Evolutionary conservation across 2,329 filamentous ascomycete species (phyloP).

Genomic region (Penicillium hordei): DNA sequence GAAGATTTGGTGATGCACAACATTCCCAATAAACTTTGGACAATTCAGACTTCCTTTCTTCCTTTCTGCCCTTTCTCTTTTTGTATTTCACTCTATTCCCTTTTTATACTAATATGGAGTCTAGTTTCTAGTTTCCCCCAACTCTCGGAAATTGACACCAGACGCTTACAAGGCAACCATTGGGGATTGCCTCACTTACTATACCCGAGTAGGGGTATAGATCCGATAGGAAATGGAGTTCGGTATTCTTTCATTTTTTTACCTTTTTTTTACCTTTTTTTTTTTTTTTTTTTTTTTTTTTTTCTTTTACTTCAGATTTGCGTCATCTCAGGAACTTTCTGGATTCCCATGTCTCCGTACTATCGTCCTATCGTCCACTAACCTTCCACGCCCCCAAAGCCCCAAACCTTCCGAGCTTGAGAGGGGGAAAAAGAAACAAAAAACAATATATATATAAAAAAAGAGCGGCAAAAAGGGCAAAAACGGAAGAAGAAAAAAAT

Average conservation of each 20-base stretch:
- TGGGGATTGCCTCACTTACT: slow-evolving; percentile 9
- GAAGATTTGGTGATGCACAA: slow-evolving; percentile 21
- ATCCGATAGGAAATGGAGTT: slow-evolving; percentile 7
- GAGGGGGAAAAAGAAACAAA: not conserved
- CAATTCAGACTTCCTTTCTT: not conserved
- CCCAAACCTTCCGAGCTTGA: slow-evolving; percentile 1
- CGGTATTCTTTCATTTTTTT: not conserved
- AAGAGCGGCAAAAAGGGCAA: not conserved
- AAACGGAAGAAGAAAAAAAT: not conserved
- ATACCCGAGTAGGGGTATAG: slow-evolving; percentile 19
- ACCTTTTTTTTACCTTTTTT: too few relatives aligned
- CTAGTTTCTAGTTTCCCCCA: not conserved
- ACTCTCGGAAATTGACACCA: slow-evolving; percentile 24
- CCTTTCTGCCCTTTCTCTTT: slow-evolving; percentile 3
- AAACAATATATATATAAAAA: too few relatives aligned
- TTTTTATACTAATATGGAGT: not conserved
- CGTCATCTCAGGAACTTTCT: not conserved
- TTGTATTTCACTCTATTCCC: not conserved
- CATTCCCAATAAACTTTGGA: slow-evolving; percentile 12
- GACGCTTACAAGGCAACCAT: slow-evolving; percentile 9
- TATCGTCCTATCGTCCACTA: not conserved
- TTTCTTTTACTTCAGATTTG: not conserved
- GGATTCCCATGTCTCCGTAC: not conserved
- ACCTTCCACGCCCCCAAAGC: not conserved
- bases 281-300: too few relatives aligned